A percentile compares a stretch with the other conserved stretches of the same genome.
phyloP scores from a whole-genome alignment of 2,329 filamentous ascomycete species.

The Arthrobotrys conoides region DNA sequence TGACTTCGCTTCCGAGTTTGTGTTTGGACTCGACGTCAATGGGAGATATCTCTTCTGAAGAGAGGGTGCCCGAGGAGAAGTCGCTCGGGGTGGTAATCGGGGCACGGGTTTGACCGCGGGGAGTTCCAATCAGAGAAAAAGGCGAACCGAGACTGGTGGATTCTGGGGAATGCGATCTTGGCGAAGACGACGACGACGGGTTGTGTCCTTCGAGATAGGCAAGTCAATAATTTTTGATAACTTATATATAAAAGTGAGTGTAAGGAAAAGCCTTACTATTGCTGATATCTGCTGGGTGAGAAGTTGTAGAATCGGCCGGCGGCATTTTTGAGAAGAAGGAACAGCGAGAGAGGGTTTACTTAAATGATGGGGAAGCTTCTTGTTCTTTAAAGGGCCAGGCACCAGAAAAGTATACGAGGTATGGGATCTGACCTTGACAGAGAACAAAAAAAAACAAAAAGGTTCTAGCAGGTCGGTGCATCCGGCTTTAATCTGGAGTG shows the following conservation, averaged over 20 bases:
- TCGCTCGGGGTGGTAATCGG: conserved; percentile 60
- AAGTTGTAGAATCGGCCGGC: conserved; percentile 58
- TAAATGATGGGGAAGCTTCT: conserved; percentile 61
- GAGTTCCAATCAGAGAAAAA: conserved; percentile 60
- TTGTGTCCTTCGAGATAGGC: conserved; percentile 39
- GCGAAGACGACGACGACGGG: conserved; percentile 59
- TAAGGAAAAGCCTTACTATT: conserved; percentile 43
- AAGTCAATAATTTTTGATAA: conserved; percentile 19
- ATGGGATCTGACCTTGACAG: conserved; percentile 58
- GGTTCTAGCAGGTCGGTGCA: conserved; percentile 55
- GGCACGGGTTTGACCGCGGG: conserved; percentile 60
- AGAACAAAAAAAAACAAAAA: conserved; percentile 52
- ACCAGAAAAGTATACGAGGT: conserved; percentile 54
- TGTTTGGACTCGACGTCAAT: conserved; percentile 60
- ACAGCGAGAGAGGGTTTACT: conserved; percentile 50
- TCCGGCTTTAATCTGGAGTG: conserved; percentile 61
- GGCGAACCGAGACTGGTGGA: conserved; percentile 58
- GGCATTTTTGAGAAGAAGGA: conserved; percentile 53
- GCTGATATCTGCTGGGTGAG: conserved; percentile 42
- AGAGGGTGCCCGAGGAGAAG: conserved; percentile 51
- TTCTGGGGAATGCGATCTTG: conserved; percentile 61
- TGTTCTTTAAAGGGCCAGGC: conserved; percentile 58
- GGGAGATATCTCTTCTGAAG: conserved; percentile 60
- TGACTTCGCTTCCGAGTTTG: conserved; percentile 49
- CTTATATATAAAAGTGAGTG: conserved; percentile 10